These are phyloP conservation scores for Aureobasidium uvarum DNA, from an alignment of 2,329 filamentous ascomycete species.

Conservation along the genomic window DNA sequence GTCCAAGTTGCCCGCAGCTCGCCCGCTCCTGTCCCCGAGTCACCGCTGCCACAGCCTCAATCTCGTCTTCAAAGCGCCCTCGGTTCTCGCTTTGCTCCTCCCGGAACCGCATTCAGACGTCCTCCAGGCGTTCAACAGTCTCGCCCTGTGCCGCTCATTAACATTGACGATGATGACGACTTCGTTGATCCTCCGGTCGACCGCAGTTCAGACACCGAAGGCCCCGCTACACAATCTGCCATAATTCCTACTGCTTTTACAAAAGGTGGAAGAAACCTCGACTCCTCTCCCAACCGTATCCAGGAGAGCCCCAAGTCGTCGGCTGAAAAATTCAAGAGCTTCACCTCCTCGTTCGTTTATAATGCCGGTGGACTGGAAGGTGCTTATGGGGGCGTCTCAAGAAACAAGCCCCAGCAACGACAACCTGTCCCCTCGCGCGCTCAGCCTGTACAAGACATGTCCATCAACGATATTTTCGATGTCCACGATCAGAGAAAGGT, in stretches of 20 bases:
- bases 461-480: conserved; percentile 54
- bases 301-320: conserved; percentile 34
- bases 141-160: conserved; percentile 21
- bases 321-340: conserved; percentile 30
- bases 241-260: conserved; percentile 61
- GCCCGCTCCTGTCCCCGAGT: conserved; percentile 52
- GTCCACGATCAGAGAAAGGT: conserved; percentile 52
- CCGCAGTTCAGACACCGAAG: conserved; percentile 35
- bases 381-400: conserved; percentile 39
- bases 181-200: conserved; percentile 33
- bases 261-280: conserved; percentile 41
- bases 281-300: conserved; percentile 37
- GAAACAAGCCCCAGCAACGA: conserved; percentile 27
- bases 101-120: conserved; percentile 66
- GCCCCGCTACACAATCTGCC: conserved; percentile 50
- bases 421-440: conserved; percentile 46
- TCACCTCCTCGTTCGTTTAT: conserved; percentile 34
- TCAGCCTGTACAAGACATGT: conserved; percentile 46
- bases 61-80: conserved; percentile 42
- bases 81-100: conserved; percentile 67
- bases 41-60: conserved; percentile 36
- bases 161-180: conserved; percentile 42
- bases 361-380: conserved; percentile 45
- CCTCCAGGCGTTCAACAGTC: conserved; percentile 36
- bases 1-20: conserved; percentile 91